Evolutionary conservation across 257 asterid genomes (phyloP).

Genomic region (Nicotiana noctiflora): DNA sequence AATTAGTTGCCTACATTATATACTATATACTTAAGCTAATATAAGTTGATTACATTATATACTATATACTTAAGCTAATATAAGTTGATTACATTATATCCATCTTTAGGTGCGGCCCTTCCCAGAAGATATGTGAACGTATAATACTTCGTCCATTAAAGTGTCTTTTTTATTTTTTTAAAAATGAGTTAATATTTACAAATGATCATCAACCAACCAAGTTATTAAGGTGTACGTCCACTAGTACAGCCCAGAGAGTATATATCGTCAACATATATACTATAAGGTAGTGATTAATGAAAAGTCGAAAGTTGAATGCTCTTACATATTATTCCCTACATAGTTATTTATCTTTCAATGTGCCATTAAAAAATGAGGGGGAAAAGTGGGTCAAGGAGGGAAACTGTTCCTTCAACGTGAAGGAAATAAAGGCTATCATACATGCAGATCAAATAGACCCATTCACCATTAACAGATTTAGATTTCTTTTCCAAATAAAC

Average conservation of each 20-base stretch:
- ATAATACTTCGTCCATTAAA: too few relatives aligned
- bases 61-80: too few relatives aligned
- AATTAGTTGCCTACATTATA: too few relatives aligned
- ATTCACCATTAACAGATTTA: neutral
- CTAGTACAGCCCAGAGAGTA: neutral
- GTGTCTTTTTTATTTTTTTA: neutral
- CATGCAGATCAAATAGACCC: neutral
- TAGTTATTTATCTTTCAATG: neutral
- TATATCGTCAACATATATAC: neutral
- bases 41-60: too few relatives aligned
- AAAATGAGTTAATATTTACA: neutral
- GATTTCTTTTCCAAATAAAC: neutral
- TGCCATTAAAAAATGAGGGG: neutral
- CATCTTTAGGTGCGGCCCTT: too few relatives aligned
- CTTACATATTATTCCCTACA: slow-evolving; percentile 4
- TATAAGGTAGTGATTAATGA: neutral
- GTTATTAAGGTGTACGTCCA: neutral
- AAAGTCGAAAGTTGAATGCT: slow-evolving; percentile 1
- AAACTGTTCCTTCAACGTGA: neutral
- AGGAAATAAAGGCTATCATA: neutral
- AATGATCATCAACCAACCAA: slow-evolving; percentile 8
- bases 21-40: too few relatives aligned
- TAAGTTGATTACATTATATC: too few relatives aligned
- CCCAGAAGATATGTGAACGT: too few relatives aligned
- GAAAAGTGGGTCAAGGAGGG: neutral